phyloP scores from a whole-genome alignment of 2,329 filamentous ascomycete species.

The Rhinocladiella similis region DNA sequence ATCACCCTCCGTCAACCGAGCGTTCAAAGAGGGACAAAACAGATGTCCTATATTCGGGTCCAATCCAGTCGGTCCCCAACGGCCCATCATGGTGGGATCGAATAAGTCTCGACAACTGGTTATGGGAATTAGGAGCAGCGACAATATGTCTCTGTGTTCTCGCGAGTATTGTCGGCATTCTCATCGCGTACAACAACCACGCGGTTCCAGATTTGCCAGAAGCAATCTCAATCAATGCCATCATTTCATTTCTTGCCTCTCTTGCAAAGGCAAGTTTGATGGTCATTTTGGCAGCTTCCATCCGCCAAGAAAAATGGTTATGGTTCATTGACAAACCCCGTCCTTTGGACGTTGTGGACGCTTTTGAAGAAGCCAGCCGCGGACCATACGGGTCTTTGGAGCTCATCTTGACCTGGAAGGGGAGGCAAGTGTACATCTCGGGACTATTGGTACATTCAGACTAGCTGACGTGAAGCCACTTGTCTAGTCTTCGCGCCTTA shows the following conservation, averaged over 20 bases:
- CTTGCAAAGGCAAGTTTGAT: conserved; percentile 25
- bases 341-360: conserved; percentile 21
- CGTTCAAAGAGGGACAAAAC: too few relatives aligned
- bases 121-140: conserved; percentile 18
- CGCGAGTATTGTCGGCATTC: conserved; percentile 15
- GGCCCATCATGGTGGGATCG: conserved; percentile 14
- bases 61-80: not conserved
- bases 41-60: not conserved
- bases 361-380: conserved; percentile 29
- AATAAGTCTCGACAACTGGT: conserved; percentile 25
- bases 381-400: conserved; percentile 27
- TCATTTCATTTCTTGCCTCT: conserved; percentile 25
- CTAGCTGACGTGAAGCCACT: too few relatives aligned
- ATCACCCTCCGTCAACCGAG: too few relatives aligned
- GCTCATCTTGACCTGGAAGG: conserved; percentile 7
- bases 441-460: too few relatives aligned
- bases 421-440: not conserved
- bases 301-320: conserved; percentile 31
- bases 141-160: conserved; percentile 19
- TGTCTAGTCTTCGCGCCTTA: conserved; percentile 10
- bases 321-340: conserved; percentile 20
- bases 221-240: conserved; percentile 21
- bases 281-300: conserved; percentile 20
- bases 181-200: conserved; percentile 21
- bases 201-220: conserved; percentile 21